Conservation (phyloP, 257 asterid genomes). For the Avicennia marina region DNA sequence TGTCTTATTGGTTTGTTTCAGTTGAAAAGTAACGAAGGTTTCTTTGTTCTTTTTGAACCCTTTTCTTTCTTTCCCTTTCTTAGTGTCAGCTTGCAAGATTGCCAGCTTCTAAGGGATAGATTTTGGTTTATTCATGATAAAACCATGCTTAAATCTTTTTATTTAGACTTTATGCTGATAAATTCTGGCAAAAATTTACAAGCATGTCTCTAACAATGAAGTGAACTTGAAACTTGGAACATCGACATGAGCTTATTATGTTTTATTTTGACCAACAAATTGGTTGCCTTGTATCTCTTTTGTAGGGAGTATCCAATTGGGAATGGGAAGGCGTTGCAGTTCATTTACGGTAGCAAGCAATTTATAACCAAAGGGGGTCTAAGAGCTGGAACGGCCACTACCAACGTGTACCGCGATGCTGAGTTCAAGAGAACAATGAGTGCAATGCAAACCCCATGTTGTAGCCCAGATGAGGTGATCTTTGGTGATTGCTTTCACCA, state of each 20-base stretch:
- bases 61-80: too few species aligned
- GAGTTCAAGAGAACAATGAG: constrained; percentile 77
- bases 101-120: too few species aligned
- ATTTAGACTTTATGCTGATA: too few species aligned
- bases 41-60: too few species aligned
- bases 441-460: constrained; percentile 79
- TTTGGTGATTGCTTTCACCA: constrained; percentile 87
- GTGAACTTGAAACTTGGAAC: too few species aligned
- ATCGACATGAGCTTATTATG: not conserved
- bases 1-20: not conserved
- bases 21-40: too few species aligned
- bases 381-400: constrained; percentile 91
- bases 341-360: constrained; percentile 88
- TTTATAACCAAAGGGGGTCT: constrained; percentile 93
- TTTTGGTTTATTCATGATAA: too few species aligned
- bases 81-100: too few species aligned
- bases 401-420: constrained; percentile 66
- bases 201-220: too few species aligned
- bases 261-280: not conserved
- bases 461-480: constrained; percentile 95
- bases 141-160: too few species aligned
- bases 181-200: too few species aligned
- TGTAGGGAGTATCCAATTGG: constrained; percentile 69
- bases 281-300: not conserved
- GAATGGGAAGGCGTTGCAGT: constrained; percentile 79